phyloP scores from a whole-genome alignment of 1,284 basidiomycete genomes.

The Trichosporon asahii region DNA sequence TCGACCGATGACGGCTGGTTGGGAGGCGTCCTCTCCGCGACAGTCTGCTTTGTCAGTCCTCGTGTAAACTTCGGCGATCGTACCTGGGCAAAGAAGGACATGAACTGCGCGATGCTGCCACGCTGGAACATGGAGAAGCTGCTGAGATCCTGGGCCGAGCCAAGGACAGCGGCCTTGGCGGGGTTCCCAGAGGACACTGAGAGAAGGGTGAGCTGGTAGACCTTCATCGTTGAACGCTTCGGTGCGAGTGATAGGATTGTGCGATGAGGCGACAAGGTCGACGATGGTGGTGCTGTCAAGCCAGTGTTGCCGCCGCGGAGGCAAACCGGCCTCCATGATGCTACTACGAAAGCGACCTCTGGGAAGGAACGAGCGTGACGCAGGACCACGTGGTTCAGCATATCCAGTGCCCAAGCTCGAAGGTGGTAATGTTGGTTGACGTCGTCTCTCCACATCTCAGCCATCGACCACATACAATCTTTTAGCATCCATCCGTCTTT shows the following conservation, averaged over 20 bases:
- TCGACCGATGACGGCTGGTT: slow-evolving; percentile 90
- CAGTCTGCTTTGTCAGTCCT: slow-evolving; percentile 59
- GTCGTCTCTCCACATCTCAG: neutral
- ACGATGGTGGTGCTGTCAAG: neutral
- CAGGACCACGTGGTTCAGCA: slow-evolving; percentile 4
- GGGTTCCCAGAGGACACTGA: slow-evolving; percentile 46
- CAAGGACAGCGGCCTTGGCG: slow-evolving; percentile 61
- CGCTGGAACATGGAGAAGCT: slow-evolving; percentile 93
- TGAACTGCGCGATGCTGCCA: slow-evolving; percentile 91
- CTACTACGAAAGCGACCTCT: too few species aligned
- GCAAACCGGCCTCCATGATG: neutral
- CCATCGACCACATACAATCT: neutral
- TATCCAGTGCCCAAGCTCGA: neutral
- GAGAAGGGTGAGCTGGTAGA: slow-evolving; percentile 56
- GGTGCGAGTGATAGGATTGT: slow-evolving; percentile 7
- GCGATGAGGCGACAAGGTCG: neutral
- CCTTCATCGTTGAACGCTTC: slow-evolving; percentile 51
- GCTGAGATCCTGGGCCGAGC: slow-evolving; percentile 75
- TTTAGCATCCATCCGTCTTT: neutral
- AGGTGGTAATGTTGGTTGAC: slow-evolving; percentile 5
- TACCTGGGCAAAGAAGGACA: slow-evolving; percentile 84
- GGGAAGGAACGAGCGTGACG: neutral
- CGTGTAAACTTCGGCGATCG: too few species aligned
- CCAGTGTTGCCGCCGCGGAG: neutral
- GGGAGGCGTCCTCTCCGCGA: slow-evolving; percentile 80